A percentile compares a stretch with the other conserved stretches of the same genome.
Conservation (phyloP, 2,329 filamentous ascomycete genomes). For the Exophiala oligosperma region DNA sequence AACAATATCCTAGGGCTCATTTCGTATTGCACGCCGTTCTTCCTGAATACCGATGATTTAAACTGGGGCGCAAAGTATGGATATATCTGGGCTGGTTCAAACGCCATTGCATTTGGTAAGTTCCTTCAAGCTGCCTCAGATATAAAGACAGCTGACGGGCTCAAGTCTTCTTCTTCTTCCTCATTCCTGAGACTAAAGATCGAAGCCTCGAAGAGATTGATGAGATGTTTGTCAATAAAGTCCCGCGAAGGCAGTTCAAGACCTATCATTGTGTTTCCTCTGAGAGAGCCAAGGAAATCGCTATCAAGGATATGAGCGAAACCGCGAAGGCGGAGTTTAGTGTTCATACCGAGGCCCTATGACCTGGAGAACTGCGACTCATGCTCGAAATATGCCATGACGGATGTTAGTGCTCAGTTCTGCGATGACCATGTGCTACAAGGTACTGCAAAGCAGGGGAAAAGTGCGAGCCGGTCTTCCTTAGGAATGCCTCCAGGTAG, state of each 20-base stretch:
- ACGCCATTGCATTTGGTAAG: constrained; percentile 30
- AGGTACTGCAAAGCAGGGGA: too few relatives aligned
- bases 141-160: constrained; percentile 36
- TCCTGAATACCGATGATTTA: not conserved
- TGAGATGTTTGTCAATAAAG: constrained; percentile 39
- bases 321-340: not conserved
- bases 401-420: too few relatives aligned
- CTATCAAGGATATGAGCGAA: not conserved
- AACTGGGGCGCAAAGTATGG: constrained; percentile 1
- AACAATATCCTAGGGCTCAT: too few relatives aligned
- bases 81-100: constrained; percentile 35
- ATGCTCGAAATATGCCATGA: too few relatives aligned
- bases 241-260: constrained; percentile 2
- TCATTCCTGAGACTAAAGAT: constrained; percentile 60
- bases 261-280: not conserved
- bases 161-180: constrained; percentile 50
- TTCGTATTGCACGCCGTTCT: not conserved
- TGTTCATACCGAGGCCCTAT: not conserved
- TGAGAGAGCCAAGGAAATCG: not conserved
- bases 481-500: too few relatives aligned
- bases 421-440: too few relatives aligned
- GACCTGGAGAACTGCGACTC: too few relatives aligned
- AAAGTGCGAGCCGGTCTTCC: too few relatives aligned
- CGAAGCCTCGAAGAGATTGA: constrained; percentile 59
- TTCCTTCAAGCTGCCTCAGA: too few relatives aligned